Evolutionary conservation across 2,329 filamentous ascomycete species (phyloP).

Genomic region (Incumbomyces delicatus): DNA sequence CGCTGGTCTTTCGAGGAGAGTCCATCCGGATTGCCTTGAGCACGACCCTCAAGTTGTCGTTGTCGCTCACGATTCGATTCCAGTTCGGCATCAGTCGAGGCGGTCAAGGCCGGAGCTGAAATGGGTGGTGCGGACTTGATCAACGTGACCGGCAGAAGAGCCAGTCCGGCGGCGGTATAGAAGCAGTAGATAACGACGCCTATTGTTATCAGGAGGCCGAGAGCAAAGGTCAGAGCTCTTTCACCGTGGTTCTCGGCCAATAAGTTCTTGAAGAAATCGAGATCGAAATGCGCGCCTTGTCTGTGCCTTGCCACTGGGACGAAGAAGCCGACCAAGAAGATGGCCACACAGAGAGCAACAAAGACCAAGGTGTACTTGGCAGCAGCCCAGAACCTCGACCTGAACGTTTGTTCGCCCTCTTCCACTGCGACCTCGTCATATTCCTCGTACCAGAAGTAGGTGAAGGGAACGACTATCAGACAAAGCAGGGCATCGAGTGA

Average conservation of each 20-base stretch:
- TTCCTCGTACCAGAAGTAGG: constrained; percentile 97
- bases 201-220: constrained; percentile 79
- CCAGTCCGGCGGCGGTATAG: constrained; percentile 82
- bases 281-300: constrained; percentile 58
- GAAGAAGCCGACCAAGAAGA: constrained; percentile 92
- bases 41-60: constrained; percentile 79
- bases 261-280: constrained; percentile 85
- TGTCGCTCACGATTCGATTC: constrained; percentile 86
- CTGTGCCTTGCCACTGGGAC: constrained; percentile 66
- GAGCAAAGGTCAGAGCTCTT: constrained; percentile 78
- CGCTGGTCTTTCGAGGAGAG: constrained; percentile 77
- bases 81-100: constrained; percentile 68
- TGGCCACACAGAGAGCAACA: constrained; percentile 58
- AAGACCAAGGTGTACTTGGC: constrained; percentile 87
- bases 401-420: constrained; percentile 62
- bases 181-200: constrained; percentile 78
- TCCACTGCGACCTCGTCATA: constrained; percentile 86
- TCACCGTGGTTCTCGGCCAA: constrained; percentile 77
- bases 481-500: constrained; percentile 85
- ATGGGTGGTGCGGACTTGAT: constrained; percentile 87
- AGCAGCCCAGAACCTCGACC: constrained; percentile 67
- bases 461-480: constrained; percentile 80
- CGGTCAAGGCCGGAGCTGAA: constrained; percentile 68
- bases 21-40: constrained; percentile 61
- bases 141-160: constrained; percentile 76